These are phyloP conservation scores for Cudoniella acicularis DNA, from an alignment of 495 filamentous ascomycete genomes.

Conservation along the genomic window DNA sequence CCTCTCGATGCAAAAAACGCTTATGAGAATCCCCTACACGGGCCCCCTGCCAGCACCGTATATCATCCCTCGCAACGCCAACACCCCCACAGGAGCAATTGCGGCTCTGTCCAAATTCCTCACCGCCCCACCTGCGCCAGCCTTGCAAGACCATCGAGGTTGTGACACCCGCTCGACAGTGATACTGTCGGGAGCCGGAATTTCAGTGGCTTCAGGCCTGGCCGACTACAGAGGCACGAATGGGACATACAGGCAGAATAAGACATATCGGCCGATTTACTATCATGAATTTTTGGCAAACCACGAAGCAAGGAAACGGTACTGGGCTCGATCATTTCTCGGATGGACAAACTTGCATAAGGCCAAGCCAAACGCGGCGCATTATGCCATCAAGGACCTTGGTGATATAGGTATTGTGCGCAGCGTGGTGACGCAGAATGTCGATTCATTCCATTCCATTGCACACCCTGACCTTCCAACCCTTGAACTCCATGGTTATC, in stretches of 20 bases:
- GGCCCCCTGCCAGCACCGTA: slow-evolving; percentile 73
- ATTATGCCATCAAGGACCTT: slow-evolving; percentile 70
- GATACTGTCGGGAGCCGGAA: slow-evolving; percentile 87
- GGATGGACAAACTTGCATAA: slow-evolving; percentile 81
- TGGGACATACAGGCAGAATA: slow-evolving; percentile 90
- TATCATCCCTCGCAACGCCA: slow-evolving; percentile 68
- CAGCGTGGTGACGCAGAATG: slow-evolving; percentile 89
- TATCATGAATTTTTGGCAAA: slow-evolving; percentile 78
- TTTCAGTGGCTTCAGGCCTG: slow-evolving; percentile 88
- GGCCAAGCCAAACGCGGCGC: slow-evolving; percentile 75
- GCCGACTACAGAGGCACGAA: slow-evolving; percentile 88
- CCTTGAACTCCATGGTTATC: slow-evolving; percentile 85
- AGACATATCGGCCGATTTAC: slow-evolving; percentile 86
- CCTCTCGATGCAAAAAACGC: slow-evolving; percentile 55
- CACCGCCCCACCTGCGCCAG: slow-evolving; percentile 46
- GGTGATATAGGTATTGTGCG: slow-evolving; percentile 67
- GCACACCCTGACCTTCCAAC: slow-evolving; percentile 74
- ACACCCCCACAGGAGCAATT: slow-evolving; percentile 67
- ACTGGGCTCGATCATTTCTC: slow-evolving; percentile 93
- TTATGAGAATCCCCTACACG: slow-evolving; percentile 90
- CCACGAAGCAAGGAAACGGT: slow-evolving; percentile 88
- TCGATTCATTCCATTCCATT: slow-evolving; percentile 84
- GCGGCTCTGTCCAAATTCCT: slow-evolving; percentile 75
- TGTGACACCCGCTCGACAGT: slow-evolving; percentile 52
- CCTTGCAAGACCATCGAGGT: slow-evolving; percentile 31